These are phyloP conservation scores for Aspergillus aculeatus DNA, from an alignment of 2,329 filamentous ascomycete genomes.

Conservation along the genomic window DNA sequence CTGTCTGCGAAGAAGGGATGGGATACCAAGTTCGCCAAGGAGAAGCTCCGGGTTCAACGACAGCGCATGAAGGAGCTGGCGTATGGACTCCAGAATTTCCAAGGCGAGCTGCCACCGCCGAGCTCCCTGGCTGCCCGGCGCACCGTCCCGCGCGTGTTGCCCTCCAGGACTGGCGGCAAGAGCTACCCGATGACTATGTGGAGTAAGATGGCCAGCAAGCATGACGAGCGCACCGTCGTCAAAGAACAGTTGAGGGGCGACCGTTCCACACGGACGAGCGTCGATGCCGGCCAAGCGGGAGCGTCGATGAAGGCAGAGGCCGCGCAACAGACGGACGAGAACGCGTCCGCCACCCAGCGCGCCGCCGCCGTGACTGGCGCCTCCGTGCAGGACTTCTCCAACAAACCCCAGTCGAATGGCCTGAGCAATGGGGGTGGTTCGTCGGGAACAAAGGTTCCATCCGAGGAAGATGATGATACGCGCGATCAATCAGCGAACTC, in stretches of 20 bases:
- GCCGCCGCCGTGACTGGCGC: not conserved
- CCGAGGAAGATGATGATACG: not conserved
- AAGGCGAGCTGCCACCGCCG: conserved; percentile 76
- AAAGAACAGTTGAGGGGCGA: conserved; percentile 28
- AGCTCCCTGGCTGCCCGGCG: conserved; percentile 76
- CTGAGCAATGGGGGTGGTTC: not conserved
- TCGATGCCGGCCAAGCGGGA: conserved; percentile 30
- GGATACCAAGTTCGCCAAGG: conserved; percentile 68
- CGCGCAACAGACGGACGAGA: not conserved
- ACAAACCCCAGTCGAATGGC: not conserved
- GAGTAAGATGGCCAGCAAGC: conserved; percentile 84
- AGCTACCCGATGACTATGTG: conserved; percentile 79
- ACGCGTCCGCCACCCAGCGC: not conserved
- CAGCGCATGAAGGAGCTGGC: conserved; percentile 70
- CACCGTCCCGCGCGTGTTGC: conserved; percentile 31
- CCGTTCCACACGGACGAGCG: conserved; percentile 24
- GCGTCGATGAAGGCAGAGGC: conserved; percentile 16
- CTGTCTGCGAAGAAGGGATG: conserved; percentile 69
- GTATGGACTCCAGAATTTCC: conserved; percentile 68
- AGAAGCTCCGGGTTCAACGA: conserved; percentile 71
- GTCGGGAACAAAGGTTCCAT: not conserved
- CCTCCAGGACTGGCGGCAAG: conserved; percentile 43
- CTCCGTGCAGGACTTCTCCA: not conserved
- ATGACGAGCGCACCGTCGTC: conserved; percentile 72
- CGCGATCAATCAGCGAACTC: not conserved